These are phyloP conservation scores for Rhazya stricta DNA, from an alignment of 257 asterid species.

Conservation along the genomic window DNA sequence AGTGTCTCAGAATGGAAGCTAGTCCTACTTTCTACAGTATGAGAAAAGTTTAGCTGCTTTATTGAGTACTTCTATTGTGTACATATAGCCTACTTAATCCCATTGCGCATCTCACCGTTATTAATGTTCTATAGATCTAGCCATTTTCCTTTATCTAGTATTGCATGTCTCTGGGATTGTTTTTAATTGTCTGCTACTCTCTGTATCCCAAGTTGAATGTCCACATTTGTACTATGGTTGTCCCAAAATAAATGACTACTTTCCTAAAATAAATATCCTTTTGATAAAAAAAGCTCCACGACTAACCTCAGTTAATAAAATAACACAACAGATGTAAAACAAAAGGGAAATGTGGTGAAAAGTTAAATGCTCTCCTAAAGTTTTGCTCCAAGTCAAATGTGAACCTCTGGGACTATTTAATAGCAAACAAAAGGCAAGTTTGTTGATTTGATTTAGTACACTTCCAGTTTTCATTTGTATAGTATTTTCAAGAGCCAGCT, in stretches of 20 bases:
- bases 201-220: background rate
- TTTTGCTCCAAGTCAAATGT: background rate
- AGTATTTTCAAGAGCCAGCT: background rate
- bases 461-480: background rate
- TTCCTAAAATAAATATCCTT: background rate
- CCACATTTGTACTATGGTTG: background rate
- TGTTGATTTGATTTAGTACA: background rate
- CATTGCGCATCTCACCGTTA: background rate
- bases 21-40: background rate
- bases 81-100: background rate
- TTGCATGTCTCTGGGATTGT: background rate
- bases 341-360: background rate
- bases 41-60: background rate
- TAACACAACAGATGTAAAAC: too few species aligned
- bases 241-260: background rate
- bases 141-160: background rate
- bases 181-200: background rate
- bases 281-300: background rate
- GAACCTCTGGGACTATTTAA: background rate
- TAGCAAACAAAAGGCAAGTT: background rate
- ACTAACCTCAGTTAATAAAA: background rate
- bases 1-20: conserved; percentile 13
- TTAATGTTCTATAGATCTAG: background rate
- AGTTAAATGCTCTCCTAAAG: background rate
- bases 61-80: background rate